Percentiles rank a stretch among this genome's conserved stretches.
phyloP scores from a whole-genome alignment of 768 basidiomycete species.

The Baorangia bicolor region DNA sequence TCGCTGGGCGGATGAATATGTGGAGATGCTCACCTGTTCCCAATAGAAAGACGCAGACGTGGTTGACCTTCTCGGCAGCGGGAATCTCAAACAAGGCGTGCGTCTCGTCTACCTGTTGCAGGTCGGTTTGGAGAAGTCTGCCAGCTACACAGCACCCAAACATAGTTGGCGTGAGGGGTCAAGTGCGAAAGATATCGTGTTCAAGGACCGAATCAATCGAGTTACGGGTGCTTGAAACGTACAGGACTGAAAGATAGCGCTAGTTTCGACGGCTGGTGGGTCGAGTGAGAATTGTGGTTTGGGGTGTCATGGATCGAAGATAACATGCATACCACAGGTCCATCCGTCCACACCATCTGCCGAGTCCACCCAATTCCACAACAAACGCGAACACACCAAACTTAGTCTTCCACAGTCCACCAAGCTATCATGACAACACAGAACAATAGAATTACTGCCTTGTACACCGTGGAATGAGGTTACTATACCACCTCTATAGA shows the following conservation, averaged over 20 bases:
- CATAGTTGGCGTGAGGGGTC: conserved; percentile 40
- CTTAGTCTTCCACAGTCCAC: no score
- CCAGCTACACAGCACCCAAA: conserved; percentile 82
- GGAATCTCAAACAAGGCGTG: conserved; percentile 79
- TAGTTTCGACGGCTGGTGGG: background rate
- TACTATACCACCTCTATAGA: conserved; percentile 11
- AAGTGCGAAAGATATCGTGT: background rate
- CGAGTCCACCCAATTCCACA: conserved; percentile 7
- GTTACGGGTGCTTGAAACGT: background rate
- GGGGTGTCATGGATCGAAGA: conserved; percentile 13
- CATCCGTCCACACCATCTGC: conserved; percentile 4
- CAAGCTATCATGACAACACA: background rate
- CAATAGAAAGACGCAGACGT: conserved; percentile 80
- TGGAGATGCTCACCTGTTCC: conserved; percentile 58
- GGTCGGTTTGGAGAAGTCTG: conserved; percentile 74
- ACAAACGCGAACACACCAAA: background rate
- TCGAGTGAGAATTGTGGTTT: conserved; percentile 5
- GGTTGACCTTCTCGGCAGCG: conserved; percentile 72
- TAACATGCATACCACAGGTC: conserved; percentile 1
- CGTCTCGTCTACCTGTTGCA: conserved; percentile 79
- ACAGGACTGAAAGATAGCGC: background rate
- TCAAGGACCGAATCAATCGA: background rate
- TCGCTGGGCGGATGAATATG: background rate
- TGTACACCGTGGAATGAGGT: conserved; percentile 2
- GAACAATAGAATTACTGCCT: conserved; percentile 1